Conservation (phyloP, 148 eudicot genomes). For the Camellia lanceoleosa region DNA sequence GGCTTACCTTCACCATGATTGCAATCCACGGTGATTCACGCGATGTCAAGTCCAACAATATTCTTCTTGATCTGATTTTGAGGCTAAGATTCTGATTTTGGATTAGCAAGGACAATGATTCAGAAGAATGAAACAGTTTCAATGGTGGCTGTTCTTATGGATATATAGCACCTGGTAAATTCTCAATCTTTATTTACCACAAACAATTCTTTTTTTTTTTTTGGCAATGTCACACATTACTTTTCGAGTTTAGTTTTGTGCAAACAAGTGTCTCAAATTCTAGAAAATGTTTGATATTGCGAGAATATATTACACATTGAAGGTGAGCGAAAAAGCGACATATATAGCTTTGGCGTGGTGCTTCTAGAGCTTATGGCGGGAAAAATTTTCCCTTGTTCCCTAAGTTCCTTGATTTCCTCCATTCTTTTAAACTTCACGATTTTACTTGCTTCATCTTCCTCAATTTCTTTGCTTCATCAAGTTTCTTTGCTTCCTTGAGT, state of each 20-base stretch:
- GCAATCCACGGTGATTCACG: conserved; percentile 86
- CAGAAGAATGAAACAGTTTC: conserved; percentile 75
- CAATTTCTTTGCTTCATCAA: too few species aligned
- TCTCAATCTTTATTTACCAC: background rate
- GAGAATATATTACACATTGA: conserved; percentile 89
- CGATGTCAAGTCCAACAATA: conserved; percentile 86
- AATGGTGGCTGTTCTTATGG: conserved; percentile 91
- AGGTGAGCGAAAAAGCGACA: conserved; percentile 87
- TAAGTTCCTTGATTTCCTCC: too few species aligned
- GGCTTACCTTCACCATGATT: conserved; percentile 89
- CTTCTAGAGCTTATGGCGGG: conserved; percentile 85
- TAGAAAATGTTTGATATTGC: conserved; percentile 17
- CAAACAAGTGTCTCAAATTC: too few species aligned
- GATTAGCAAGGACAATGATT: conserved; percentile 73
- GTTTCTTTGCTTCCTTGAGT: too few species aligned
- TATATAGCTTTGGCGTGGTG: conserved; percentile 94
- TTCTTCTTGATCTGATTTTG: conserved; percentile 72
- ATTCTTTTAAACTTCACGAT: too few species aligned
- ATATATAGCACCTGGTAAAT: conserved; percentile 92
- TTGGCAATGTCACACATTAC: too few species aligned
- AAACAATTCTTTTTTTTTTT: too few species aligned
- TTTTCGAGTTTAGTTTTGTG: too few species aligned
- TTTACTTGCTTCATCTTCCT: too few species aligned
- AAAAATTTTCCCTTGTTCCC: conserved; percentile 14
- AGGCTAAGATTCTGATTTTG: conserved; percentile 89